Conservation (phyloP, 768 basidiomycete species). For the Tylopilus intermedius region DNA sequence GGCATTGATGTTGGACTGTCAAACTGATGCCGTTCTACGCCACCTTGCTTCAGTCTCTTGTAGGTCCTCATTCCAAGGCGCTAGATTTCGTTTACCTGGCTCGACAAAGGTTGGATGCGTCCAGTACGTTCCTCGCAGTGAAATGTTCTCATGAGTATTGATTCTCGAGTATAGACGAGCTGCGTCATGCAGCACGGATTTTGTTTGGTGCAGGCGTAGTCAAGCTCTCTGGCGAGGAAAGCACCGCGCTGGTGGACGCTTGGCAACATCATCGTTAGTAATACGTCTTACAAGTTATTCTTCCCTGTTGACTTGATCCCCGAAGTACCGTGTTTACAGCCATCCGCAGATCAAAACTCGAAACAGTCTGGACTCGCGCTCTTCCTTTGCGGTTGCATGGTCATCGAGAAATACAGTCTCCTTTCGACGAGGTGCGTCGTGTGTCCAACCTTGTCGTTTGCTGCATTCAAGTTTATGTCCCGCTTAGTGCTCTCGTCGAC, state of each 20-base stretch:
- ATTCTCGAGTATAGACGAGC: conserved; percentile 46
- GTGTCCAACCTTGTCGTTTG: neutral
- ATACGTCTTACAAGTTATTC: neutral
- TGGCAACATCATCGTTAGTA: conserved; percentile 62
- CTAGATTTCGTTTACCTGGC: conserved; percentile 75
- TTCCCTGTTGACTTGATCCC: conserved; percentile 6
- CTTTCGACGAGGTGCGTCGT: conserved; percentile 61
- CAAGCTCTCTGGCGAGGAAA: conserved; percentile 62
- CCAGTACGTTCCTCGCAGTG: conserved; percentile 43
- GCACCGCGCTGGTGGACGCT: conserved; percentile 50
- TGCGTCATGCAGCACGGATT: conserved; percentile 70
- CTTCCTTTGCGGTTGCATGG: conserved; percentile 78
- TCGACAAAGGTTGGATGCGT: conserved; percentile 68
- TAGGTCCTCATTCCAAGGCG: conserved; percentile 57
- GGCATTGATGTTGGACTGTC: conserved; percentile 40
- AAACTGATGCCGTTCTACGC: conserved; percentile 78
- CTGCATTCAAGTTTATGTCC: neutral
- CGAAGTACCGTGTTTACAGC: conserved; percentile 59
- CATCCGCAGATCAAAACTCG: conserved; percentile 55
- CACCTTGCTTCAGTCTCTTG: conserved; percentile 55
- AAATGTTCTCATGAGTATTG: conserved; percentile 2
- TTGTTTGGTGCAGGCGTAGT: conserved; percentile 75
- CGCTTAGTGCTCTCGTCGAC: conserved; percentile 66
- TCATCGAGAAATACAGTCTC: conserved; percentile 72
- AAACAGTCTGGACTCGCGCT: conserved; percentile 62